These are phyloP conservation scores for Balamuthia mandrillaris DNA, from an alignment of 208 protist species.

Conservation along the genomic window DNA sequence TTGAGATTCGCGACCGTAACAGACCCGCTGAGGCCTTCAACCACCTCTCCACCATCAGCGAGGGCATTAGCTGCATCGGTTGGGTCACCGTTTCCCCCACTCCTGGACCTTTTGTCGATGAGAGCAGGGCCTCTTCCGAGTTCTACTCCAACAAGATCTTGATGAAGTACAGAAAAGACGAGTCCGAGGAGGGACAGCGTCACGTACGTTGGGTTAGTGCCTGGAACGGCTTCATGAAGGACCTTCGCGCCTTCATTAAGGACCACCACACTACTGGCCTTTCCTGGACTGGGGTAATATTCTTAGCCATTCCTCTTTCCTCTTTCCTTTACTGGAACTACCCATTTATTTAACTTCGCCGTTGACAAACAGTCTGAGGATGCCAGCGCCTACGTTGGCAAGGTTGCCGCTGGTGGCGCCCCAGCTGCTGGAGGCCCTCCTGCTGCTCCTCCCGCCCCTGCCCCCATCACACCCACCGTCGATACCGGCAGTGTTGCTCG, in stretches of 20 bases:
- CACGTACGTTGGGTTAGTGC: conserved; percentile 59
- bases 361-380: no score
- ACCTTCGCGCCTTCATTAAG: conserved; percentile 64
- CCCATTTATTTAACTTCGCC: no score
- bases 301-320: not conserved
- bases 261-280: conserved; percentile 65
- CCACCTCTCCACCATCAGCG: conserved; percentile 26
- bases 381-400: not conserved
- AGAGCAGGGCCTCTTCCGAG: conserved; percentile 45
- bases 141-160: conserved; percentile 64
- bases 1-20: conserved; percentile 28
- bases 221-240: conserved; percentile 50
- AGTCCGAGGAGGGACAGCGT: conserved; percentile 40
- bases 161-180: conserved; percentile 54
- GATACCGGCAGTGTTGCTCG: conserved; percentile 8
- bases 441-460: not conserved
- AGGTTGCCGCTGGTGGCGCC: not conserved
- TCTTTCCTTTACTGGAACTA: no score
- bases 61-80: not conserved
- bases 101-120: conserved; percentile 57
- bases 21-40: not conserved
- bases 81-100: conserved; percentile 49
- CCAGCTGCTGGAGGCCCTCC: not conserved
- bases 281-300: conserved; percentile 60
- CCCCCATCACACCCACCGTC: not conserved